Evolutionary conservation across 768 basidiomycete genomes (phyloP), one percentile per base, ranked within the genome.

Genomic region (Naganishia kalamii): DNA sequence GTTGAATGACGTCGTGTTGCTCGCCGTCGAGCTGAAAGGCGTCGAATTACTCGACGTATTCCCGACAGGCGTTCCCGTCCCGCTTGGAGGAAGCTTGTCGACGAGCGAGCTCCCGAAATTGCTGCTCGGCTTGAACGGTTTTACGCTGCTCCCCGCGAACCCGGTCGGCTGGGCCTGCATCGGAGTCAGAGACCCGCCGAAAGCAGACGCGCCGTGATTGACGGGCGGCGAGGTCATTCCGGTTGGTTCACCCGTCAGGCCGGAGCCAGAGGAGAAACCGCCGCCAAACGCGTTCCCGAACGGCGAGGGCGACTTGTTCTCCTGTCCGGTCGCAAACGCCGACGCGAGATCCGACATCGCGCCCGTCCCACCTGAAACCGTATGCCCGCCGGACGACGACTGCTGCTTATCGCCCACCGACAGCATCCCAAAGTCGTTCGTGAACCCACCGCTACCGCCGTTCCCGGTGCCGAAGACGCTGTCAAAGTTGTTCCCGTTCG

Each of bases 51-150:
- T 48, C 25, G 46, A 52, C 11, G 35, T 44, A n/a, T 41, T 30
- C 6, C 49, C 48, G 6, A 63, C 25, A 11, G 37, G 49, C 19
- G 51, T 48, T 30, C 50, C 49, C 3, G 43, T 29, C 23, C 29
- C 23, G 37, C 63, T 85, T 35, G 84, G 81, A 2, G 91, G 91
- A 27, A 92, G 78, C 2, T 85, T 83, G 57, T 87, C 87, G 2
- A 92, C 71, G 43, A 92, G 74, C 17, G 85, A 84, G 35, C 87
- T 85, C 32, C 90, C 90, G 73, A 92, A 92, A 44, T 84, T 86
- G 1, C 86, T 88, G 2, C 86, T 83, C 2, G 90, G 90, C 72
- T 90, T 89, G 81, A 92, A 92, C 6, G 88, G 84, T 73, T 87
- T 89, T 69, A 90, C 75, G 11, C 65, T 68, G 30, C 72, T 74